Conservation (phyloP, 805 yeast species). For the Peterozyma toletana region DNA sequence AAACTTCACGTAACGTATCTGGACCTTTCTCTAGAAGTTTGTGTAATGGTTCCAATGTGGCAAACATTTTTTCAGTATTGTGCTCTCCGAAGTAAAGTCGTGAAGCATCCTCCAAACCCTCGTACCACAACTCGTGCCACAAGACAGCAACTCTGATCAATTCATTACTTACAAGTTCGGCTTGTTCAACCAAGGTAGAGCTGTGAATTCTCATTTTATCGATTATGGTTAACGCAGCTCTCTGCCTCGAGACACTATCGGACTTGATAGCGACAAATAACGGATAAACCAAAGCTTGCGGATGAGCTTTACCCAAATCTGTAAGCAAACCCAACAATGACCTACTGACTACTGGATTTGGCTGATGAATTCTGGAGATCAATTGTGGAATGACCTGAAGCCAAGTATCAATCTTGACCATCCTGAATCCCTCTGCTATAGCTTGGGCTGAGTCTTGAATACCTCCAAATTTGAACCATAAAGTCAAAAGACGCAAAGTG, state of each 20-base stretch:
- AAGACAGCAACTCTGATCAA: conserved; percentile 89
- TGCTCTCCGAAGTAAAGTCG: conserved; percentile 90
- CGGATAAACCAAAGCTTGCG: conserved; percentile 94
- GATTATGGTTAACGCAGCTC: conserved; percentile 85
- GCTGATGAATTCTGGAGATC: conserved; percentile 94
- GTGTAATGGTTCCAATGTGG: conserved; percentile 84
- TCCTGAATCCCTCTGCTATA: conserved; percentile 80
- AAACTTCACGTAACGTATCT: conserved; percentile 84
- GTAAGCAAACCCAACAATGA: conserved; percentile 74
- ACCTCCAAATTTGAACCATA: conserved; percentile 97
- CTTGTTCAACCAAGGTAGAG: conserved; percentile 78
- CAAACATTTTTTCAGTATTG: conserved; percentile 90
- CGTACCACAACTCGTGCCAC: conserved; percentile 99
- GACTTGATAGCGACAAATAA: conserved; percentile 93
- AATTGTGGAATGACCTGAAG: conserved; percentile 91
- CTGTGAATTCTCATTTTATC: conserved; percentile 91
- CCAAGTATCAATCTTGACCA: conserved; percentile 92
- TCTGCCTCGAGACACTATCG: conserved; percentile 81
- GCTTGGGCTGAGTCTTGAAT: conserved; percentile 86
- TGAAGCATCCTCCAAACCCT: conserved; percentile 95
- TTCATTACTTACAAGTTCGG: conserved; percentile 90
- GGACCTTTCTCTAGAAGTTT: conserved; percentile 81
- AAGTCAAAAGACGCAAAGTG: conserved; percentile 77
- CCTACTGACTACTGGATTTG: conserved; percentile 75
- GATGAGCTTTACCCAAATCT: conserved; percentile 90